phyloP scores from a whole-genome alignment of 2,329 filamentous ascomycete species.

The Fusarium cicatricum region DNA sequence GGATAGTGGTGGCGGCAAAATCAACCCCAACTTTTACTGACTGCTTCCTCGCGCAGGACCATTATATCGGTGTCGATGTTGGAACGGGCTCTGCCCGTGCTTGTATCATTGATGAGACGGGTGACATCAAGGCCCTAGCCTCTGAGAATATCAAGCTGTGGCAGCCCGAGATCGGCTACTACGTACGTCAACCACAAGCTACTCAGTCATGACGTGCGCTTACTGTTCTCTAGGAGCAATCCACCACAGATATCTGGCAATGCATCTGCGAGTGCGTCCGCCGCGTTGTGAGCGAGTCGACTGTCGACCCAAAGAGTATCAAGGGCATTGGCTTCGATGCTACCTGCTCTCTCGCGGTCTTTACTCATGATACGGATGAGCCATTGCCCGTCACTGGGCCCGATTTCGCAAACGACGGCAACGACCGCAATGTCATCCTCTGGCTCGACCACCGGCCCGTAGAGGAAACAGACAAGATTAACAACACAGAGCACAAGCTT shows the following conservation, averaged over 20 bases:
- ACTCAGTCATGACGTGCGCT: not conserved
- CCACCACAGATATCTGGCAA: constrained; percentile 94
- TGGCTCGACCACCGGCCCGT: constrained; percentile 97
- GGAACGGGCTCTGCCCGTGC: constrained; percentile 95
- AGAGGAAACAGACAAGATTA: constrained; percentile 91
- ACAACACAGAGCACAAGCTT: constrained; percentile 89
- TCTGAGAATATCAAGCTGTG: constrained; percentile 81
- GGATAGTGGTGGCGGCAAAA: constrained; percentile 1
- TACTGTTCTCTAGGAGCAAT: constrained; percentile 77
- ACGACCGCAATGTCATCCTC: constrained; percentile 93
- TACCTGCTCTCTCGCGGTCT: constrained; percentile 96
- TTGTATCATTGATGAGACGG: constrained; percentile 91
- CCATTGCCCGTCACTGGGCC: constrained; percentile 91
- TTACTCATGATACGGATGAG: constrained; percentile 87
- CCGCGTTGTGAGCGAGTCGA: constrained; percentile 81
- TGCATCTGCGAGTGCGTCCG: constrained; percentile 92
- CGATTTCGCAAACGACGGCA: constrained; percentile 76
- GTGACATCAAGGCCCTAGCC: constrained; percentile 83
- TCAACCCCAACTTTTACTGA: constrained; percentile 21
- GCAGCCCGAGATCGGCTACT: constrained; percentile 79
- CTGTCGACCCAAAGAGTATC: constrained; percentile 77
- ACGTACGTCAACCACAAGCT: constrained; percentile 59
- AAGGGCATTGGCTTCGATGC: constrained; percentile 97
- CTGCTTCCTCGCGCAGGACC: constrained; percentile 51
- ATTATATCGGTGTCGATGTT: constrained; percentile 89